Conservation (phyloP, 1,139 yeast species). For the Pichia sp. region DNA sequence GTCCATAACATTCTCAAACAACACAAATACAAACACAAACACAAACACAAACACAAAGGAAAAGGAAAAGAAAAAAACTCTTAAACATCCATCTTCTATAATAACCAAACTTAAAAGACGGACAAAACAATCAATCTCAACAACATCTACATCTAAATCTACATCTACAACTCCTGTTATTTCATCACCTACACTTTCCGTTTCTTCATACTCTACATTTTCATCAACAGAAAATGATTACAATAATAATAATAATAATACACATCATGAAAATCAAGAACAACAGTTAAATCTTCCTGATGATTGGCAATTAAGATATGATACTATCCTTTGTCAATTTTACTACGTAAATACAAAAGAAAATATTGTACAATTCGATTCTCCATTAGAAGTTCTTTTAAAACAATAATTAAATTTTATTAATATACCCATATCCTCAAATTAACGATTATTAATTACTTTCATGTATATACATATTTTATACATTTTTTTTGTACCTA, state of each 20-base stretch:
- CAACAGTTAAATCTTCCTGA: constrained; percentile 17
- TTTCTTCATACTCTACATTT: not conserved
- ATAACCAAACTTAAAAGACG: too few relatives aligned
- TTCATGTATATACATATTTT: not conserved
- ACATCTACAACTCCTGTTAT: not conserved
- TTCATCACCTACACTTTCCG: not conserved
- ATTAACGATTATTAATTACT: too few relatives aligned
- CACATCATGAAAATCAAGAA: not conserved
- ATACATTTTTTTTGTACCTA: too few relatives aligned
- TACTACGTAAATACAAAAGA: constrained; percentile 27
- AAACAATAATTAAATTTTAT: too few relatives aligned
- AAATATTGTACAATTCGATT: constrained; percentile 30
- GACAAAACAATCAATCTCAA: not conserved
- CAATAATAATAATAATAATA: too few relatives aligned
- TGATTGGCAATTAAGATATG: constrained; percentile 31
- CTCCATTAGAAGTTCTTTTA: constrained; percentile 28
- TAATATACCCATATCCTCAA: too few relatives aligned
- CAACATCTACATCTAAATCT: not conserved
- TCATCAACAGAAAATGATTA: too few relatives aligned
- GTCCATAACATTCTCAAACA: too few relatives aligned
- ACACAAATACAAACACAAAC: too few relatives aligned
- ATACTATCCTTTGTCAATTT: constrained; percentile 28
- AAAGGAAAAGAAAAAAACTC: too few relatives aligned
- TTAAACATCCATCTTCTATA: too few relatives aligned
- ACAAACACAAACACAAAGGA: too few relatives aligned